These are phyloP conservation scores for Colletotrichum sp. DNA, from an alignment of 2,329 filamentous ascomycete genomes.

Conservation along the genomic window DNA sequence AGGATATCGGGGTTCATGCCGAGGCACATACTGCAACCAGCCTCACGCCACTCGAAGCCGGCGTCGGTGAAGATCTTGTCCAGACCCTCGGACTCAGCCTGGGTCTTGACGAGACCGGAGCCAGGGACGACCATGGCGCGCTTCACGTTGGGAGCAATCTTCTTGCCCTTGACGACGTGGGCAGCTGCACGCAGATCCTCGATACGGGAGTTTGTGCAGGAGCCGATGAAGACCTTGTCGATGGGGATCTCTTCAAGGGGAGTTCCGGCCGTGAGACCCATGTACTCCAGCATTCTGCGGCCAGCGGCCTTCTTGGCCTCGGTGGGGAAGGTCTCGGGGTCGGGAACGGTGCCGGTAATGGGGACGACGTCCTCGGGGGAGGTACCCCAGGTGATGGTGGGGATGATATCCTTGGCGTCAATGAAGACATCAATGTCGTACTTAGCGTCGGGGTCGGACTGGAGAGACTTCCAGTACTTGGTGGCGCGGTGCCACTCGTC, in stretches of 20 bases:
- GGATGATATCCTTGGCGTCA: conserved; percentile 89
- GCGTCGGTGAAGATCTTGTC: conserved; percentile 92
- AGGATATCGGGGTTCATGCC: conserved; percentile 99
- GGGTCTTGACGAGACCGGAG: conserved; percentile 90
- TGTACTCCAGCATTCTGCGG: conserved; percentile 88
- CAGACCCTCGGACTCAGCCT: conserved; percentile 89
- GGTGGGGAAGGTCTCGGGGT: conserved; percentile 84
- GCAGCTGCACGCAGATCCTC: conserved; percentile 93
- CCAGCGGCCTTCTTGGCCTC: conserved; percentile 82
- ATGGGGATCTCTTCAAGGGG: conserved; percentile 89
- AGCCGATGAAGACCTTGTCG: conserved; percentile 98
- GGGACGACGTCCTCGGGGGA: conserved; percentile 96
- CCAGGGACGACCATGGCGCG: conserved; percentile 96
- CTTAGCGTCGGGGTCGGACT: conserved; percentile 85
- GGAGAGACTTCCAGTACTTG: conserved; percentile 85
- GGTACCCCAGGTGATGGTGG: conserved; percentile 96
- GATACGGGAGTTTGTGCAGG: conserved; percentile 96
- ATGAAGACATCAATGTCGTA: conserved; percentile 91
- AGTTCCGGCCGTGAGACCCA: conserved; percentile 87
- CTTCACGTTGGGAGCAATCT: conserved; percentile 87
- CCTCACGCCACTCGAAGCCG: conserved; percentile 97
- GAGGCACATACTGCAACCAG: conserved; percentile 98
- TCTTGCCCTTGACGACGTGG: conserved; percentile 83
- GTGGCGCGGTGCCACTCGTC: conserved; percentile 89
- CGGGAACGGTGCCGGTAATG: conserved; percentile 88